phyloP scores from a whole-genome alignment of 805 yeast genomes.

The Saccharomycopsis synnaedendra region DNA sequence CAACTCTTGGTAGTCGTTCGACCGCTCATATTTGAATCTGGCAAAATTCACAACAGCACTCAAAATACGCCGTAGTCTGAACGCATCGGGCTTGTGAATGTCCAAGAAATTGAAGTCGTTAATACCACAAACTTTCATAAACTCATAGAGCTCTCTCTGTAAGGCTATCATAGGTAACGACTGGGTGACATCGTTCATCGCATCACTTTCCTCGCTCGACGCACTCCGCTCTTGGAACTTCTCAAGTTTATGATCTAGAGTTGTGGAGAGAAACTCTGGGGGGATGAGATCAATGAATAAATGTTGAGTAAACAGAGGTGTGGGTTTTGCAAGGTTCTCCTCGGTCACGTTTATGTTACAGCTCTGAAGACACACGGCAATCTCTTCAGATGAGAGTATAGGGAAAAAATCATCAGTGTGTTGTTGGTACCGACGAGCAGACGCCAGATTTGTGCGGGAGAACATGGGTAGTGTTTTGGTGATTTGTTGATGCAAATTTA shows the following conservation, averaged over 20 bases:
- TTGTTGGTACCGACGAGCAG: conserved; percentile 6
- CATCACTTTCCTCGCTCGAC: conserved; percentile 14
- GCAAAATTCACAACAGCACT: conserved; percentile 85
- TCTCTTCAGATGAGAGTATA: conserved; percentile 45
- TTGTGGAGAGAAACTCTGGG: conserved; percentile 34
- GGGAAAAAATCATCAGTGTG: conserved; percentile 40
- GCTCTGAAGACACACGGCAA: conserved; percentile 45
- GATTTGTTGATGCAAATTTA: background rate
- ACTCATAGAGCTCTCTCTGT: conserved; percentile 48
- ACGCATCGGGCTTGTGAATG: conserved; percentile 65
- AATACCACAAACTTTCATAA: conserved; percentile 64
- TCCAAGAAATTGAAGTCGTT: conserved; percentile 69
- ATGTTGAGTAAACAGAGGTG: conserved; percentile 23
- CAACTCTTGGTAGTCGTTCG: conserved; percentile 55
- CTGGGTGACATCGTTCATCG: conserved; percentile 24
- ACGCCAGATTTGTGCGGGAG: conserved; percentile 5
- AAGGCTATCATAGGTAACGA: conserved; percentile 42
- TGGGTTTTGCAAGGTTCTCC: conserved; percentile 47
- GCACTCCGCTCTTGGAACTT: conserved; percentile 30
- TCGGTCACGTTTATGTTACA: conserved; percentile 53
- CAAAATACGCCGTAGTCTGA: conserved; percentile 48
- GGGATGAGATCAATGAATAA: conserved; percentile 15
- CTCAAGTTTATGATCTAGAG: conserved; percentile 52
- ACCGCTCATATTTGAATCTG: conserved; percentile 67
- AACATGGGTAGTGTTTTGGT: background rate